Conservation (phyloP, 23 red algal species). For the Cyanidiococcus yangmingshanensis region DNA sequence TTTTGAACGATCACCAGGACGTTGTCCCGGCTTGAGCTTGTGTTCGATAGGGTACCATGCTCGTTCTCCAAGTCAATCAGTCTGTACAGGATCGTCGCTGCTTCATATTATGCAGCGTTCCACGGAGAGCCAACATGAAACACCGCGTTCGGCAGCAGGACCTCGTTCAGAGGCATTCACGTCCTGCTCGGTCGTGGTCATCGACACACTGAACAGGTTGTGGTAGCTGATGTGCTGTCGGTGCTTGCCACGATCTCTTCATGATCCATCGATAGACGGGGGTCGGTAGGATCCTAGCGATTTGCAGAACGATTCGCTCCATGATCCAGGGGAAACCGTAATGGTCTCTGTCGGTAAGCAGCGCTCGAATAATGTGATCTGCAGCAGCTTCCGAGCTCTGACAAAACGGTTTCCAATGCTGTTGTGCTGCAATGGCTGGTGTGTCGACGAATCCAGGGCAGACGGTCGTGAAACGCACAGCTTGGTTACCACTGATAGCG, state of each 20-base stretch:
- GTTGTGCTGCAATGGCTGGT: conserved; percentile 41
- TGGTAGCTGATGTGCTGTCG: no score
- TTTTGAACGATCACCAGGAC: no score
- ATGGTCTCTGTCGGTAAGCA: conserved; percentile 20
- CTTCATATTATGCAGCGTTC: no score
- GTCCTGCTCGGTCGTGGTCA: no score
- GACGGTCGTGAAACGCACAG: conserved; percentile 39
- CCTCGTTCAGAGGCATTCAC: no score
- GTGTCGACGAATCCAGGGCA: conserved; percentile 79
- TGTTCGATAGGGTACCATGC: no score
- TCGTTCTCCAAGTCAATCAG: no score
- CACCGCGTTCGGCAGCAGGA: no score
- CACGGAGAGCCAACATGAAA: no score
- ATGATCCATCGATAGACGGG: conserved; percentile 37
- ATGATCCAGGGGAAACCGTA: conserved; percentile 80
- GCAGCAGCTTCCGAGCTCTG: conserved; percentile 35
- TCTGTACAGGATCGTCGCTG: no score
- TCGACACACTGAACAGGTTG: no score
- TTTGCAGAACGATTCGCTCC: conserved; percentile 58
- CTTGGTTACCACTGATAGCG: background rate
- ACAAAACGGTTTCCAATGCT: conserved; percentile 52
- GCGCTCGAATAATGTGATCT: conserved; percentile 42
- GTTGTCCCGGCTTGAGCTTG: no score
- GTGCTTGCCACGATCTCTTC: background rate
- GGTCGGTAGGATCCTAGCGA: conserved; percentile 28